phyloP scores from a whole-genome alignment of 2,329 filamentous ascomycete genomes.

The Verticillium zaregamsianum region DNA sequence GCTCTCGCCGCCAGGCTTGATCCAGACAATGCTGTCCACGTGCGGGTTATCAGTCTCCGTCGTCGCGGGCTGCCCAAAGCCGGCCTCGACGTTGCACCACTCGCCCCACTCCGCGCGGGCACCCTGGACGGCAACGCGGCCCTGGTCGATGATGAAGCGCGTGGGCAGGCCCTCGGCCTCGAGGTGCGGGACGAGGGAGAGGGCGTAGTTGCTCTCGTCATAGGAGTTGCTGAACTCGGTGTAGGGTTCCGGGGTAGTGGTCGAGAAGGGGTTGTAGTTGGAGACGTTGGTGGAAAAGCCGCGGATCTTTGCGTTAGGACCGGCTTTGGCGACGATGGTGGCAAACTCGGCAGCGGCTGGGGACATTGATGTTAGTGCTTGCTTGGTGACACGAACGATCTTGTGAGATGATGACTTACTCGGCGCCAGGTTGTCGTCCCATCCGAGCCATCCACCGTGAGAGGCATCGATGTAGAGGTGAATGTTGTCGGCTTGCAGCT shows the following conservation, averaged over 20 bases:
- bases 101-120: conserved; percentile 34
- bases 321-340: conserved; percentile 31
- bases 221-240: conserved; percentile 33
- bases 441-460: conserved; percentile 39
- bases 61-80: conserved; percentile 32
- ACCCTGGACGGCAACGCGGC: conserved; percentile 32
- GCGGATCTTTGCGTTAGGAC: conserved; percentile 24
- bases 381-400: background rate
- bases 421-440: conserved; percentile 32
- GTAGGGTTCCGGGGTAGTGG: conserved; percentile 31
- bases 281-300: conserved; percentile 41
- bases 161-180: conserved; percentile 32
- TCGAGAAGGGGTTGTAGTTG: conserved; percentile 35
- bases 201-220: conserved; percentile 36
- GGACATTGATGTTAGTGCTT: conserved; percentile 3
- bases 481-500: conserved; percentile 31
- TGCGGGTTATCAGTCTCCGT: conserved; percentile 29
- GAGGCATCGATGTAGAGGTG: conserved; percentile 36
- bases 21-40: conserved; percentile 39
- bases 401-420: conserved; percentile 16
- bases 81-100: conserved; percentile 39
- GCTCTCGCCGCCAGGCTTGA: conserved; percentile 40
- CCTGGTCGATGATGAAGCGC: conserved; percentile 41
- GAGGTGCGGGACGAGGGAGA: conserved; percentile 31
- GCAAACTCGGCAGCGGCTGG: conserved; percentile 34